Base-by-base conservation (phyloP, 805 yeast genomes). In the Lipomyces yamanashiensis region DNA sequence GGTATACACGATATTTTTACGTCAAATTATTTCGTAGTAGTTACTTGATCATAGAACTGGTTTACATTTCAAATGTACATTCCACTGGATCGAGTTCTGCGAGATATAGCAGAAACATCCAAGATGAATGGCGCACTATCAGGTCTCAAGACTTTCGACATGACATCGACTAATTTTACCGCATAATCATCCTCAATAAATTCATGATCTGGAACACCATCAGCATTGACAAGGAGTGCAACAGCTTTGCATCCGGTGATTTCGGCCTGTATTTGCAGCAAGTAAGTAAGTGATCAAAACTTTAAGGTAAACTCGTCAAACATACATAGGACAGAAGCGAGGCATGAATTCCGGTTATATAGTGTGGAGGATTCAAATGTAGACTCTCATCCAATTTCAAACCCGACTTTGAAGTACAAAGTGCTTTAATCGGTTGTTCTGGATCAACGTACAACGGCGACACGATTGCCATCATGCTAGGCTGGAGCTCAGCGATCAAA, bases 301-400 rank as follows among this genome's bases (percentile, higher is more conserved):
- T 28, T 28, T 5, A 28, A 28, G 2, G 28, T 28, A 28, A 28
- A 28, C 2, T 17, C 44, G 10, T 9, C 28, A 23, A 5, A 62
- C 69, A 43, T 51, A 66, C 70, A 33, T 64, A 72, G 62, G 80
- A 78, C 19, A 74, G 71, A 4, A 78, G 64, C 0, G 83, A 77
- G n/a, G 85, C 89, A 8, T 81, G 69, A 28, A 84, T 79, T 0
- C 89, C 89, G 0, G 88, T 83, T 34, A 87, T 74, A 58, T 82
- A 82, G 72, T 84, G 87, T 0, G 90, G 91, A 1, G 90, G 89
- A 21, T 72, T 75, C 59, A 87, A 74, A 9, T 69, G 39, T 0
- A 71, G 41, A 13, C 21, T 33, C 19, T 45, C 37, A 12, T 48
- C 23, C 7, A 52, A 10, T 5, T 12, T 21, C 8, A 34, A 23